phyloP scores from a whole-genome alignment of 805 yeast species.

The Kodamaea laetipori region DNA sequence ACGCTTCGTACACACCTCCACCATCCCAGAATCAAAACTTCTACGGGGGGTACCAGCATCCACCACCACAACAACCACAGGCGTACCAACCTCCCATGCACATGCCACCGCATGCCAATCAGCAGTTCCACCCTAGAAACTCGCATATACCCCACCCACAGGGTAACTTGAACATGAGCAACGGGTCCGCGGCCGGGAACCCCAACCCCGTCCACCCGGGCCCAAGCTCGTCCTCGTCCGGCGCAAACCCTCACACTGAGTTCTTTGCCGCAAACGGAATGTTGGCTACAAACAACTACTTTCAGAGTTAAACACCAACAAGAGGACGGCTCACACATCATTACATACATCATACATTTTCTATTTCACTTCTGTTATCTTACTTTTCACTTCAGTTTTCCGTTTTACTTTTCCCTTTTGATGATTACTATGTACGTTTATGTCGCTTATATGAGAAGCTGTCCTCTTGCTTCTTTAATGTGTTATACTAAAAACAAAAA shows the following conservation, averaged over 20 bases:
- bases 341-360: conserved; percentile 4
- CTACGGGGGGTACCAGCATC: conserved; percentile 2
- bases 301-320: conserved; percentile 6
- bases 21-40: background rate
- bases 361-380: conserved; percentile 2
- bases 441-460: conserved; percentile 10
- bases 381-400: conserved; percentile 8
- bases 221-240: background rate
- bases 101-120: conserved; percentile 3
- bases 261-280: conserved; percentile 4
- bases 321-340: conserved; percentile 4
- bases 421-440: conserved; percentile 12
- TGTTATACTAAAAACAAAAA: conserved; percentile 9
- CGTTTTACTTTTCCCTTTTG: conserved; percentile 5
- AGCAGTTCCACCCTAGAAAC: conserved; percentile 7
- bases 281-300: conserved; percentile 5
- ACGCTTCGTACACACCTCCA: conserved; percentile 5
- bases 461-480: conserved; percentile 7
- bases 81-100: conserved; percentile 5
- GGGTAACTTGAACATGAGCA: conserved; percentile 5
- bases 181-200: background rate
- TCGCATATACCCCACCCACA: conserved; percentile 7
- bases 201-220: background rate
- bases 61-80: background rate
- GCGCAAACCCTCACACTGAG: background rate